Conservation (phyloP, 148 eudicot species). For the Silene uniflora region DNA sequence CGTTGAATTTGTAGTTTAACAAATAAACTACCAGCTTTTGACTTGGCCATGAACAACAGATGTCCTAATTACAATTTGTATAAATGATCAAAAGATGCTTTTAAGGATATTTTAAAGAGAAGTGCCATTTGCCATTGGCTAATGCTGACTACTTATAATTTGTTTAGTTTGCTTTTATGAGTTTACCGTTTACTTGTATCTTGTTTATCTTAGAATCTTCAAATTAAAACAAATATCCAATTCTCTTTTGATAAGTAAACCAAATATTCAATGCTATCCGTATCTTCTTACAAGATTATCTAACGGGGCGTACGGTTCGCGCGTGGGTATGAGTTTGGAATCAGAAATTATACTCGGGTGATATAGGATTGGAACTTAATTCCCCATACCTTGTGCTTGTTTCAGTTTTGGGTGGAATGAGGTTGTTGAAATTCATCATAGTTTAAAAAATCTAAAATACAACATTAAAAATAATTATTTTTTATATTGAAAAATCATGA, state of each 20-base stretch:
- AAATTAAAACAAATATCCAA: not conserved
- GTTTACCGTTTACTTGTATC: not conserved
- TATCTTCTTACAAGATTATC: not conserved
- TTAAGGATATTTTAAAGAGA: not conserved
- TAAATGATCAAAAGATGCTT: not conserved
- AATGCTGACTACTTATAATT: not conserved
- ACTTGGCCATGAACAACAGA: conserved; percentile 19
- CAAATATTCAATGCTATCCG: too few relatives aligned
- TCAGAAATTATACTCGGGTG: too few relatives aligned
- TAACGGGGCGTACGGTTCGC: too few relatives aligned
- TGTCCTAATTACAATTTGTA: not conserved
- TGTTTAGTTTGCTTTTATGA: not conserved
- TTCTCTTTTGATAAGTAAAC: too few relatives aligned
- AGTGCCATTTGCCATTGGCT: conserved; percentile 12
- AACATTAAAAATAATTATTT: too few relatives aligned
- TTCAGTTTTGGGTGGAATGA: too few relatives aligned
- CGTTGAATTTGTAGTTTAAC: conserved; percentile 13
- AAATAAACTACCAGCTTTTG: conserved; percentile 17
- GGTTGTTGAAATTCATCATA: too few relatives aligned
- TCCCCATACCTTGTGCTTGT: too few relatives aligned
- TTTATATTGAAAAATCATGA: too few relatives aligned
- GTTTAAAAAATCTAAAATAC: too few relatives aligned
- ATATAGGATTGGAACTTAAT: too few relatives aligned
- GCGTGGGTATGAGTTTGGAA: too few relatives aligned
- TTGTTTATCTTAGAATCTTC: conserved; percentile 6